Base-by-base conservation (phyloP, 495 filamentous ascomycete genomes). In the Elaphomyces granulatus region DNA sequence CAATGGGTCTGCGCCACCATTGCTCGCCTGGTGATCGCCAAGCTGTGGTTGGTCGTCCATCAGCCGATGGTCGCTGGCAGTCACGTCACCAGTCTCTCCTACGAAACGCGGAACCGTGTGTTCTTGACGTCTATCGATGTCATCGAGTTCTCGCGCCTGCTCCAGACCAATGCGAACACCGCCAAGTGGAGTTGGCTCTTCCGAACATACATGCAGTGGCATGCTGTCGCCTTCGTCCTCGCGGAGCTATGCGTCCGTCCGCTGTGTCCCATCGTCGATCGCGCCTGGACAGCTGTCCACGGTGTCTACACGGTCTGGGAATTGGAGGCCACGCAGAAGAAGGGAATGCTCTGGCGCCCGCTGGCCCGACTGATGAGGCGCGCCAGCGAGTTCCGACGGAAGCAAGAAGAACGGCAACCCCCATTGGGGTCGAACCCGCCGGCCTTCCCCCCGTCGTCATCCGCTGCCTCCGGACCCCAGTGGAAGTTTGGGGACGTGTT, bases 111-210 rank as follows among this genome's bases (percentile, higher is more conserved):
- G 37, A 77, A 84, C 39, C 77, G 76, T 15, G 59, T 94, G 1
- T 84, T 94, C 48, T 64, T 80, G 34, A 77, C 79, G 0, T 75
- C 77, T 2, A 72, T 87, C 14, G 81, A 90, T 43, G 69, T 81
- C 15, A 72, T 87, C 43, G 84, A 93, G 51, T 82, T 81, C 45
- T 69, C 67, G n/a, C 58, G 71, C 17, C 50, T 76, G 8, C 56
- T 87, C 9, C 72, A 77, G 45, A 71, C 63, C 8, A 76, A 80
- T 44, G 56, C 68, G 6, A 61, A 71, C 8, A 72, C 71, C 2
- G 67, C 70, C 37, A 71, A 77, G 38, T 93, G 80, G 75, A 68
- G 72, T 17, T 94, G 86, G 86, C 68, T 87, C 7, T 87, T 85
- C 59, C 70, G 76, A 49, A 83, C 77, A 0, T 85, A 87, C 53